Evolutionary conservation across 768 basidiomycete species (phyloP), one percentile per base, ranked within the genome.

Genomic region (Piloderma croceum): DNA sequence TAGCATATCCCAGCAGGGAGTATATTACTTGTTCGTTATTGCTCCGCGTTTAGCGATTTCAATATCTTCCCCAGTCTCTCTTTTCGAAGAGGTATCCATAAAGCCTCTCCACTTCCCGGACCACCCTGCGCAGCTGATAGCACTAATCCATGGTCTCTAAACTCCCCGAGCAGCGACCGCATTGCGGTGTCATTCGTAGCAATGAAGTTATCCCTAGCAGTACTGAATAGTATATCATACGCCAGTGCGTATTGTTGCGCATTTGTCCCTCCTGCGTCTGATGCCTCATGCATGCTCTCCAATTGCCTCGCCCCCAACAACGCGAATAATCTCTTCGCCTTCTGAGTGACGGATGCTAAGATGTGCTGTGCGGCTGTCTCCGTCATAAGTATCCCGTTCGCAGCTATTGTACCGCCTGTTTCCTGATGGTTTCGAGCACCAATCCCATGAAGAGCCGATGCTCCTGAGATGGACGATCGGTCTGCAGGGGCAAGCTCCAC

Each of bases 81-180:
- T 59, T 81, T 83, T 46, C 85, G 70, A 51, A 97, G 52, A 2
- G 90, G 88, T 50, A 96, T 88, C 91, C 91, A 96, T 31, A 92
- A 63, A 54, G 78, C 70, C 61, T 90, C 79, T 37, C 65, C 54
- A 24, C 54, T 56, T 39, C 72, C 70, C 24, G 71, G 59, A 45
- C 72, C 51, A 29, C 64, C 62, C 42, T 68, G 58, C 50, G 67
- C 67, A 7, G 67, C 60, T 22, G 65, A 60, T 29, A 89, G 68
- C n/a, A 97, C 78, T 55, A 97, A 57, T 3, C 78, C 79, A 49
- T 99, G 96, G 59, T 98, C 96, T 51, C 77, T 75, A 60, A 93
- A 98, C 61, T 98, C 96, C 10, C 81, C 81, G 38, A 98, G 64
- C 24, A 94, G 68, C 7, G 89, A 76, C 31, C 85, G 73, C 53